Conservation (phyloP, 768 basidiomycete genomes). For the Suillus bovinus region DNA sequence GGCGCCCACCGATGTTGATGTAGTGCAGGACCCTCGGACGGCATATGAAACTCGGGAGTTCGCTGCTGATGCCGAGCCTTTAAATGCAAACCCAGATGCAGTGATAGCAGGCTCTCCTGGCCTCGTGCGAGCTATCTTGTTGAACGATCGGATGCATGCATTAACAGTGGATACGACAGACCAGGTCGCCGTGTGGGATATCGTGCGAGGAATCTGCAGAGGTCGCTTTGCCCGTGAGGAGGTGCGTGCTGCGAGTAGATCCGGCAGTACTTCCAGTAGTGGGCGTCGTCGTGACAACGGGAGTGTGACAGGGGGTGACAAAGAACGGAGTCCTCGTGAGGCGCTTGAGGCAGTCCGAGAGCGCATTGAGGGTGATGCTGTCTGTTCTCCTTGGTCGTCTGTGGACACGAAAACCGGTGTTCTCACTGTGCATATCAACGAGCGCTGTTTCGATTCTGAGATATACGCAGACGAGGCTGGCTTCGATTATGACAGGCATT, state of each 20-base stretch:
- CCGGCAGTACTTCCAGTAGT: constrained; percentile 46
- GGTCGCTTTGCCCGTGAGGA: constrained; percentile 71
- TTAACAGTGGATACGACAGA: constrained; percentile 89
- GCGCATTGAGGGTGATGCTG: constrained; percentile 93
- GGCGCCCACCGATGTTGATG: constrained; percentile 29
- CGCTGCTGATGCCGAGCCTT: constrained; percentile 71
- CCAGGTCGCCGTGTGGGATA: constrained; percentile 91
- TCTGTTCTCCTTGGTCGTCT: constrained; percentile 80
- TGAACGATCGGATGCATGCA: constrained; percentile 90
- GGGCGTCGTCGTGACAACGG: constrained; percentile 31
- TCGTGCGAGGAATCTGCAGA: constrained; percentile 73
- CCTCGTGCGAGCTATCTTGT: constrained; percentile 74
- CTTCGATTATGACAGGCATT: constrained; percentile 55
- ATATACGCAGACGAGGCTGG: constrained; percentile 93
- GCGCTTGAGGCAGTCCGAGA: constrained; percentile 86
- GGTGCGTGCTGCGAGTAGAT: constrained; percentile 55
- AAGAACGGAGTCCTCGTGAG: constrained; percentile 72
- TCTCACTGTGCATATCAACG: constrained; percentile 83
- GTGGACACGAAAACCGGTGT: constrained; percentile 91
- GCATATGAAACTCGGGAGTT: constrained; percentile 76
- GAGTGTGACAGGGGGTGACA: constrained; percentile 34
- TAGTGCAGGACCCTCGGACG: constrained; percentile 41
- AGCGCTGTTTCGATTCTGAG: constrained; percentile 91
- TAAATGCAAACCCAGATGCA: constrained; percentile 59
- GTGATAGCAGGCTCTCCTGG: constrained; percentile 78